phyloP scores from a whole-genome alignment of 371 early-diverging fungal genomes.

The Actinomortierella wolfii region DNA sequence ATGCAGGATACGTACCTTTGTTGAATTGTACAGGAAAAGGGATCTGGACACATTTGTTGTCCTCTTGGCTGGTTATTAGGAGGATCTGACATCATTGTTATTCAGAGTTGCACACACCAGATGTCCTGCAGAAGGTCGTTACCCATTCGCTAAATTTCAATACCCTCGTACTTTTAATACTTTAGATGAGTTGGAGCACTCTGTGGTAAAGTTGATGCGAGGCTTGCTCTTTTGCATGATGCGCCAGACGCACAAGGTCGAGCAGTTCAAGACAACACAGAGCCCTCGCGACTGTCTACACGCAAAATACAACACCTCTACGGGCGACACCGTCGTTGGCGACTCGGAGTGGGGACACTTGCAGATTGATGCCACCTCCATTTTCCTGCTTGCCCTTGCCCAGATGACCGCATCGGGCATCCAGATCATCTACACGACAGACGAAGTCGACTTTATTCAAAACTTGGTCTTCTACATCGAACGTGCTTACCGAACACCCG shows the following conservation, averaged over 20 bases:
- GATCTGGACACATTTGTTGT: no score
- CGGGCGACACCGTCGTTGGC: conserved; percentile 87
- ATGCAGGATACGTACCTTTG: no score
- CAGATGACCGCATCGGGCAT: conserved; percentile 88
- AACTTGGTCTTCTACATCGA: conserved; percentile 92
- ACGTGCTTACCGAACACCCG: conserved; percentile 75
- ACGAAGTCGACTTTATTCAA: conserved; percentile 91
- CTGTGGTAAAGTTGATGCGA: conserved; percentile 84
- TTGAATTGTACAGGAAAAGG: no score
- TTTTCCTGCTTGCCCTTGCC: conserved; percentile 80
- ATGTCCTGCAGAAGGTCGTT: no score
- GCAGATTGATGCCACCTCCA: conserved; percentile 85
- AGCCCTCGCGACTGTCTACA: conserved; percentile 73
- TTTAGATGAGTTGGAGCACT: conserved; percentile 83
- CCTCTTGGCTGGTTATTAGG: no score
- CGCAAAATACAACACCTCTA: conserved; percentile 88
- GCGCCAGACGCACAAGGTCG: conserved; percentile 86
- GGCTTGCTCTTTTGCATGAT: conserved; percentile 88
- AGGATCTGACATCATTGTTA: no score
- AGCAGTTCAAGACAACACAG: conserved; percentile 83
- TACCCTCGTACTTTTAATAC: no score
- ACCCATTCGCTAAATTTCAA: no score
- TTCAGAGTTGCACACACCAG: no score
- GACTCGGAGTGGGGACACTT: conserved; percentile 86
- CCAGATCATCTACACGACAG: conserved; percentile 79